phyloP scores from a whole-genome alignment of 2,329 filamentous ascomycete species.

The Apiospora sp. region DNA sequence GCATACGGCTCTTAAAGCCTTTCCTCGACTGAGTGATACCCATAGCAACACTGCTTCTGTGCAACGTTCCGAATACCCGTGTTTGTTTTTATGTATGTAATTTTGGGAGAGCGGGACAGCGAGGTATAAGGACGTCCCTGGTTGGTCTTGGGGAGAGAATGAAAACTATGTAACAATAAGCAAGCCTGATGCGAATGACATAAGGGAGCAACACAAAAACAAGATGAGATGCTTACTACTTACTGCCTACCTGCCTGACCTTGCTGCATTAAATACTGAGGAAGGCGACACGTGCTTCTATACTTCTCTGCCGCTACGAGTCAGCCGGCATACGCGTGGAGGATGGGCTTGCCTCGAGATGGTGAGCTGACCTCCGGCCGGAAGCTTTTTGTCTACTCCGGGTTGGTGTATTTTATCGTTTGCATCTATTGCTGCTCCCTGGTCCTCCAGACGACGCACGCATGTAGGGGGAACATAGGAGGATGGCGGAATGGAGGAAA shows the following conservation, averaged over 20 bases:
- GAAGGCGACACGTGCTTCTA: neutral
- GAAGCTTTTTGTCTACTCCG: neutral
- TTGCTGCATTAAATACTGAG: neutral
- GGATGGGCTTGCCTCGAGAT: neutral
- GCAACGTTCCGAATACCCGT: conserved; percentile 24
- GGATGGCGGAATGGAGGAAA: too few species aligned
- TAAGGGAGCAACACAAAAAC: neutral
- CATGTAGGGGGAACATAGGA: too few species aligned
- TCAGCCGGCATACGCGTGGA: neutral
- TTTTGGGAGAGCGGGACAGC: neutral
- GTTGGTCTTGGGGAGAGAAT: neutral
- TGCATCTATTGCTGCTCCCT: neutral
- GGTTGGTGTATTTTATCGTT: neutral
- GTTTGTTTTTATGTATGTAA: conserved; percentile 18
- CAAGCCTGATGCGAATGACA: neutral
- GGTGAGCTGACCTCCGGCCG: neutral
- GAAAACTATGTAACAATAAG: conserved; percentile 7
- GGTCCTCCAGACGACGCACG: neutral
- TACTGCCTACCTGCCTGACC: neutral
- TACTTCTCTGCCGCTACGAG: neutral
- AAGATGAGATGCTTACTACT: neutral
- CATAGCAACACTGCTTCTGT: neutral
- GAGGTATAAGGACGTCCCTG: neutral
- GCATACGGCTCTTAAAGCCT: conserved; percentile 56
- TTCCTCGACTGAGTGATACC: neutral